Base-by-base conservation (phyloP, 495 filamentous ascomycete genomes). In the Cudoniella acicularis region DNA sequence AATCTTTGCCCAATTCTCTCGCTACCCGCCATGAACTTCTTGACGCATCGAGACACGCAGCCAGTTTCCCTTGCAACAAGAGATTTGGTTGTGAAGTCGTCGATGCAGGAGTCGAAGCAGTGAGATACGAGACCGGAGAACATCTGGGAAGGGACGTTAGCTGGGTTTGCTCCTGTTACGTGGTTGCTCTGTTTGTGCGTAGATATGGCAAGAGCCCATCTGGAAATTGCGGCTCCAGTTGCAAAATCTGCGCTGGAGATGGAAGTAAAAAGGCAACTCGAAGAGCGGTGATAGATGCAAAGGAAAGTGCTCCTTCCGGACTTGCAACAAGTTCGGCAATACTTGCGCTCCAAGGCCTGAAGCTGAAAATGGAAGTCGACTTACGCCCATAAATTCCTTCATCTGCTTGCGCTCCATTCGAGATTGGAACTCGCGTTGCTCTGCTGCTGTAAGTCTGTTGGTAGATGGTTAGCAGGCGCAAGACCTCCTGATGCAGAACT, bases 81-180 rank as follows among this genome's bases (percentile, higher is more conserved):
- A 6, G 90, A 90, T 78, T 97, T 97, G 79, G 90, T 94, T 69
- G 91, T 96, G 83, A 99, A 99, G 79, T 97, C 93, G 72, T 91
- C 93, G 73, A 98, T 84, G 77, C 94, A 99, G 76, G 94, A 86
- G 69, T 91, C 87, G 80, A 98, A 98, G 82, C 94, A 98, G 70
- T 87, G 79, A 66, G 95, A 89, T 59, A 98, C 92, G 59, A 99
- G 87, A 75, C 88, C 91, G 70, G 91, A 93, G 79, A 97, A 98
- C 85, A 96, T 91, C 94, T 98, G 67, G 48, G 56, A 42, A 41
- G 45, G 21, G 40, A 26, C 41, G 58, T 43, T 43, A 60, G 59
- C 36, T 46, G 54, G 47, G 49, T 36, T 56, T n/a, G 43, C 49
- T 36, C 41, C 36, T 54, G 26, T 26, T 17, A 17, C 46, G 20